Base-by-base conservation (phyloP, 2,329 filamentous ascomycete species). In the Cytospora leucostoma region DNA sequence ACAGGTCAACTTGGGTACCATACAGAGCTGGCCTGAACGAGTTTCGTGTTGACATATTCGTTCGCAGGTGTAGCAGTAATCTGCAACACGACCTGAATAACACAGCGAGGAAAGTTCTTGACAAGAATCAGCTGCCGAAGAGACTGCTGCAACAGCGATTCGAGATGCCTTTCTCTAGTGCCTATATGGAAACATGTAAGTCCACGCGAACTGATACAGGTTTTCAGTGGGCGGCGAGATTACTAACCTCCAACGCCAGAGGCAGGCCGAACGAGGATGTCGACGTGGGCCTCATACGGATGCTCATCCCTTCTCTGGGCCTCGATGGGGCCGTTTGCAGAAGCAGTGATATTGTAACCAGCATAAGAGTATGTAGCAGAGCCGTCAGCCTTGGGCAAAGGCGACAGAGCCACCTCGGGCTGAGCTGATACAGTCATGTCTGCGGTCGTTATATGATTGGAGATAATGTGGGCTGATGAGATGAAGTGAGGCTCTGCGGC, bases 271-370 rank as follows among this genome's bases (percentile, higher is more conserved):
- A 99, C 86, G 73, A 94, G 88, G 63, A 99, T 91, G 76, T 98
- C 95, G 68, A 99, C 82, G 56, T 89, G 86, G 34, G 94, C 92
- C 79, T 97, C 93, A 76, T 96, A 93, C 8, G 95, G 90, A 68
- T 95, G 86, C 75, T 98, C 92, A 73, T 99, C 94, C 71, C 92
- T 87, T 71, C 93, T 86, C 70, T 88, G 87, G 17, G 94, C 92
- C 79, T 99, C 95, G 69, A 98, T 86, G 17, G 95, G 95, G 0
- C 94, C 95, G 76, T 97, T 98, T 68, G 96, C 92, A 15, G 92
- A 89, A 62, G 90, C 91, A 60, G 96, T 85, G 67, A 98, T 84
- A 52, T 88, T 89, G 76, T 93, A 96, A 56, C 92, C 91, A 63
- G 86, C 82, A 70, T 88, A 83, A 2, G 89, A 86, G 74, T 92